phyloP scores from a whole-genome alignment of 345 rosid genomes.

The Eucalyptus camaldulensis region DNA sequence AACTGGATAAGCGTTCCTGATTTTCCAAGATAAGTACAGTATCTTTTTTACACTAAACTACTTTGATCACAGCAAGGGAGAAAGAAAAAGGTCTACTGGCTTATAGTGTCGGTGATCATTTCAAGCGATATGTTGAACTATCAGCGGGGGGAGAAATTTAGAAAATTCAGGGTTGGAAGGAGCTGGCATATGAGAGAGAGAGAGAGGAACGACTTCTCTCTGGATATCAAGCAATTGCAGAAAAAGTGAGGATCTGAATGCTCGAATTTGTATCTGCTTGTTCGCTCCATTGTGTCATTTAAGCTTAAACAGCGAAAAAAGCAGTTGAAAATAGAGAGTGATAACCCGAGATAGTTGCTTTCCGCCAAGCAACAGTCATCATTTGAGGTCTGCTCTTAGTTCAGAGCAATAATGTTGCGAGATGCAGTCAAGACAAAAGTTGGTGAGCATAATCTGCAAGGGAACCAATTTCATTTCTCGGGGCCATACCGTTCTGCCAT shows the following conservation, averaged over 20 bases:
- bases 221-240: neutral
- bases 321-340: neutral
- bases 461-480: neutral
- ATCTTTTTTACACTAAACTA: neutral
- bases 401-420: neutral
- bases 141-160: neutral
- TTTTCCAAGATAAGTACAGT: neutral
- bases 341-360: neutral
- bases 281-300: neutral
- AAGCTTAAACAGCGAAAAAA: neutral
- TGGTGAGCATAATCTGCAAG: neutral
- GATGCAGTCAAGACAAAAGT: neutral
- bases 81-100: neutral
- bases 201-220: neutral
- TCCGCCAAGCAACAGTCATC: neutral
- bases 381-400: neutral
- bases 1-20: neutral
- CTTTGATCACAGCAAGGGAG: neutral
- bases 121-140: neutral
- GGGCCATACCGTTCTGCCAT: neutral
- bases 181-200: neutral
- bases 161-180: neutral
- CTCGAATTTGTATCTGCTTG: neutral
- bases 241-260: neutral
- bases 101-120: neutral